These are phyloP conservation scores for Diaporthe amygdali DNA, from an alignment of 2,329 filamentous ascomycete species.

Conservation along the genomic window DNA sequence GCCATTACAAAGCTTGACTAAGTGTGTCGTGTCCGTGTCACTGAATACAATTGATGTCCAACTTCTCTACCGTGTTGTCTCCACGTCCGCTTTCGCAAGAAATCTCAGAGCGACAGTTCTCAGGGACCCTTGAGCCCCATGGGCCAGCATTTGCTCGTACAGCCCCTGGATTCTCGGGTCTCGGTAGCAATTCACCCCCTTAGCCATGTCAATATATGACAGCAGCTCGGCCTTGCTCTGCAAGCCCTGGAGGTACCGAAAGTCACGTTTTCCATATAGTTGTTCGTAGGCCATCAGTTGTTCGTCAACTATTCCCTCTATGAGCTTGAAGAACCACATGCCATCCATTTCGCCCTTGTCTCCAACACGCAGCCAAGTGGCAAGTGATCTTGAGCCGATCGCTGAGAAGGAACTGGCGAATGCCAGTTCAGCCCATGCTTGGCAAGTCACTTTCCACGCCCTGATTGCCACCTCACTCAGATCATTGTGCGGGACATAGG, in stretches of 20 bases:
- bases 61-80: neutral
- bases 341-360: conserved; percentile 3
- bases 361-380: neutral
- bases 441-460: conserved; percentile 7
- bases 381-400: neutral
- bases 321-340: conserved; percentile 5
- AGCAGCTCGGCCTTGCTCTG: conserved; percentile 1
- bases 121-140: neutral
- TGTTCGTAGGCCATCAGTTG: neutral
- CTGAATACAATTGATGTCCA: no score
- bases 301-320: neutral
- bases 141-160: neutral
- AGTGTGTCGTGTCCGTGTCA: accelerated
- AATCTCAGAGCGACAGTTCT: neutral
- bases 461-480: conserved; percentile 13
- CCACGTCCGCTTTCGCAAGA: neutral
- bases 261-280: neutral
- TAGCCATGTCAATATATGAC: neutral
- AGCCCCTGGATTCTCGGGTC: neutral
- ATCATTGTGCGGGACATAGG: neutral
- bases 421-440: conserved; percentile 4
- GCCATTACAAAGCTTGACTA: neutral
- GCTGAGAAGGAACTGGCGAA: neutral
- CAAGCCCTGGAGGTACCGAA: neutral
- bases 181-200: neutral